These are phyloP conservation scores for Pseudogymnoascus destructans DNA, from an alignment of 2,329 filamentous ascomycete species.

Conservation along the genomic window DNA sequence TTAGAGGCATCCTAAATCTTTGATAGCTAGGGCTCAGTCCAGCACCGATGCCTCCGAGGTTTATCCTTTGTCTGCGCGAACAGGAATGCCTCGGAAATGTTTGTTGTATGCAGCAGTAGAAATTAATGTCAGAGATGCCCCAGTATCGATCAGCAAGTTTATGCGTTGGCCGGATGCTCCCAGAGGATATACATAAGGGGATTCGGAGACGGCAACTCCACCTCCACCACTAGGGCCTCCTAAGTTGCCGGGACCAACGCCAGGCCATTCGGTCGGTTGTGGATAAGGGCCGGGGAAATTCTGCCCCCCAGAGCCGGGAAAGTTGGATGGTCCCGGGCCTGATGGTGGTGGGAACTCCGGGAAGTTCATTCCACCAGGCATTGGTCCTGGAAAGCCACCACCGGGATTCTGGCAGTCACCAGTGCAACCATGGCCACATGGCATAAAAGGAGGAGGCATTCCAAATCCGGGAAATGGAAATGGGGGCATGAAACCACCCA, in stretches of 20 bases:
- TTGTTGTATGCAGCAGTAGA: neutral
- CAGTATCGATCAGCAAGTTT: neutral
- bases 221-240: neutral
- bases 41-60: neutral
- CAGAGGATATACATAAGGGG: neutral
- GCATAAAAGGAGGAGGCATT: conserved; percentile 3
- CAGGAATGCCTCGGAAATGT: neutral
- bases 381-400: neutral
- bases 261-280: neutral
- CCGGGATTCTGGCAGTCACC: neutral
- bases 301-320: neutral
- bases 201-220: neutral
- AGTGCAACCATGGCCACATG: neutral
- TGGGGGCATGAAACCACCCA: neutral
- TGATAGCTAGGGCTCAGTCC: neutral
- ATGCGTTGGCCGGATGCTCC: neutral
- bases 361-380: conserved; percentile 3
- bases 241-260: neutral
- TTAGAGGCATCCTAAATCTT: conserved; percentile 1
- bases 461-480: neutral
- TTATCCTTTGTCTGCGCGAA: neutral
- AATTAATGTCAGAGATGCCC: neutral
- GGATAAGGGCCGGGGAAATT: neutral
- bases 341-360: neutral
- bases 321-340: neutral